These are phyloP conservation scores for Aspergillus luchuensis DNA, from an alignment of 2,329 filamentous ascomycete genomes.

Conservation along the genomic window DNA sequence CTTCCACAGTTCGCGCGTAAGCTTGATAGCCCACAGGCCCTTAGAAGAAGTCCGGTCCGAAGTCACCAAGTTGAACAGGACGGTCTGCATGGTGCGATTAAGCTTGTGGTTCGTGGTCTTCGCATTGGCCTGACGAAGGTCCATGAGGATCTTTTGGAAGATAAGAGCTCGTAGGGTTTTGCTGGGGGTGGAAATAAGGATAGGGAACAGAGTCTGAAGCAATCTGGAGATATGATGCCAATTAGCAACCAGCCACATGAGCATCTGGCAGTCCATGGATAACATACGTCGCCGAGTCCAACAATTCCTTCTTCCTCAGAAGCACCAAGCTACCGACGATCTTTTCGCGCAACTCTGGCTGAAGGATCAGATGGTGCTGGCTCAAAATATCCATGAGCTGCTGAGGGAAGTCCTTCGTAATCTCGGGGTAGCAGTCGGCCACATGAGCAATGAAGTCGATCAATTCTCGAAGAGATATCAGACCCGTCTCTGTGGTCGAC, in stretches of 20 bases:
- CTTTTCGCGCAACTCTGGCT: slow-evolving; percentile 87
- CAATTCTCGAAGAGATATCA: slow-evolving; percentile 84
- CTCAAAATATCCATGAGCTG: slow-evolving; percentile 80
- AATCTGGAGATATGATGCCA: slow-evolving; percentile 47
- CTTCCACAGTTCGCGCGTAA: slow-evolving; percentile 95
- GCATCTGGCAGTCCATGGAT: not conserved
- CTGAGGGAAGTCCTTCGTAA: slow-evolving; percentile 74
- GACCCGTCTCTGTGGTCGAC: slow-evolving; percentile 73
- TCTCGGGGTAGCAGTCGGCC: slow-evolving; percentile 85
- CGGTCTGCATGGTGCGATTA: slow-evolving; percentile 89
- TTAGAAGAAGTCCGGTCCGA: slow-evolving; percentile 83
- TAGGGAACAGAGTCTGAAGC: slow-evolving; percentile 89
- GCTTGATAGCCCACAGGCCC: slow-evolving; percentile 92
- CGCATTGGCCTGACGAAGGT: slow-evolving; percentile 82
- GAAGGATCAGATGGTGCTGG: slow-evolving; percentile 78
- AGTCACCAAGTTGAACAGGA: slow-evolving; percentile 87
- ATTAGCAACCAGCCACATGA: slow-evolving; percentile 5
- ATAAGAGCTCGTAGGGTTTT: slow-evolving; percentile 83
- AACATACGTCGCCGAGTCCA: slow-evolving; percentile 71
- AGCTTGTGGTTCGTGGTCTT: slow-evolving; percentile 89
- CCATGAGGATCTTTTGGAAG: slow-evolving; percentile 88
- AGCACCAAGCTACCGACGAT: slow-evolving; percentile 87
- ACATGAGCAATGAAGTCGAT: slow-evolving; percentile 94
- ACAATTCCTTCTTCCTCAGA: slow-evolving; percentile 84
- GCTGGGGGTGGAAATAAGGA: slow-evolving; percentile 87